Evolutionary conservation across 768 basidiomycete genomes (phyloP).

Genomic region (Dentipellis sp.): DNA sequence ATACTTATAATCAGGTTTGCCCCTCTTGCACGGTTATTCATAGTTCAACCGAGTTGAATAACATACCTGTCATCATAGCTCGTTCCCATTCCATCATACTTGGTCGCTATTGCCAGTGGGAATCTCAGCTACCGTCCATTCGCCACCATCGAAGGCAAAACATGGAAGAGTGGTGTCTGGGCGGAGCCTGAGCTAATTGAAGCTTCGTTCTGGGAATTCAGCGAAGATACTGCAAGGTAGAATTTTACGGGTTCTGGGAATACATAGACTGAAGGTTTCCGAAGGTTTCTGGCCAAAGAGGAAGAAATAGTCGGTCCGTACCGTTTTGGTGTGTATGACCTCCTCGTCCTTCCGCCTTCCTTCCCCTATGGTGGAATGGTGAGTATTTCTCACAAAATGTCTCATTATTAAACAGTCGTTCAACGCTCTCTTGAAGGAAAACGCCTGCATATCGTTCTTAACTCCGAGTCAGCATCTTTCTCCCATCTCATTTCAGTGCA

Average conservation of each 20-base stretch:
- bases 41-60: neutral
- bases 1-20: conserved; percentile 69
- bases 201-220: conserved; percentile 79
- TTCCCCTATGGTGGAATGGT: conserved; percentile 95
- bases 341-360: conserved; percentile 81
- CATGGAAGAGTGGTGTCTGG: conserved; percentile 87
- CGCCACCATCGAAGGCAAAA: conserved; percentile 43
- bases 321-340: conserved; percentile 80
- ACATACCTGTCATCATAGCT: conserved; percentile 34
- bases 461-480: conserved; percentile 60
- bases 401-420: neutral
- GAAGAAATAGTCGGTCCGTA: conserved; percentile 73
- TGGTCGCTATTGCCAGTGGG: conserved; percentile 87
- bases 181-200: conserved; percentile 81
- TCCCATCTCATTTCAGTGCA: neutral
- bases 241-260: neutral
- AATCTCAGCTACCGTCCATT: conserved; percentile 71
- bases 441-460: conserved; percentile 79
- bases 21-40: neutral
- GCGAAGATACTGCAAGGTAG: conserved; percentile 72
- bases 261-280: no score
- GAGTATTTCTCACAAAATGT: conserved; percentile 13
- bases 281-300: conserved; percentile 66
- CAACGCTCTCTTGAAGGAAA: conserved; percentile 48
- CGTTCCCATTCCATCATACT: conserved; percentile 80